A percentile compares a stretch with the other conserved stretches of the same genome.
These are phyloP conservation scores for Emericellopsis cladophorae DNA, from an alignment of 2,329 filamentous ascomycete species.

Conservation along the genomic window DNA sequence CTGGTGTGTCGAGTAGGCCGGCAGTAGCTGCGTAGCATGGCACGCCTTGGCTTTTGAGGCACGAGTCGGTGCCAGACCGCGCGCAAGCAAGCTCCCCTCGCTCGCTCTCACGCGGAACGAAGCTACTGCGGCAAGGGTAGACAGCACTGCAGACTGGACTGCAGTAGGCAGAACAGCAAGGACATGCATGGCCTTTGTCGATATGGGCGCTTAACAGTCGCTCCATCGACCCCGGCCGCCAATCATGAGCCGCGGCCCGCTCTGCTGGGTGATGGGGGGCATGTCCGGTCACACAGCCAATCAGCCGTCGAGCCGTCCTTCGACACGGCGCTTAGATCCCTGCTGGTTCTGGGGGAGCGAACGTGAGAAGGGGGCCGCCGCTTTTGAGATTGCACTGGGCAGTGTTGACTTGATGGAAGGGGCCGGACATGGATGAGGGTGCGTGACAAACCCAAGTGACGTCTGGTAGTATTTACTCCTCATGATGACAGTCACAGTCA, in stretches of 20 bases:
- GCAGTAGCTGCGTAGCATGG: constrained; percentile 3
- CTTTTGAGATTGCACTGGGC: background rate
- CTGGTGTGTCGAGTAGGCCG: background rate
- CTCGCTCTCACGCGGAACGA: too few species aligned
- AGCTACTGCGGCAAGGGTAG: too few species aligned
- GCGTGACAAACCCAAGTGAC: too few species aligned
- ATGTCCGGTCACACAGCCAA: constrained; percentile 12
- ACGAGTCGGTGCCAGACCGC: too few species aligned
- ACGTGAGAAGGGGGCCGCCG: constrained; percentile 1
- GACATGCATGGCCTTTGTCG: background rate
- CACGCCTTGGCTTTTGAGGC: background rate
- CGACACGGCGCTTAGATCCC: constrained; percentile 19
- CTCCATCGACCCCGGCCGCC: constrained; percentile 5
- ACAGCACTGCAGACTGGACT: background rate
- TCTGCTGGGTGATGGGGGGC: constrained; percentile 17
- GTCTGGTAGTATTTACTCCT: too few species aligned
- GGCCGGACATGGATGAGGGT: too few species aligned
- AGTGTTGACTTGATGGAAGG: too few species aligned
- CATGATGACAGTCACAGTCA: too few species aligned
- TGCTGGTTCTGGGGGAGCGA: constrained; percentile 1
- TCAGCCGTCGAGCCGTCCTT: constrained; percentile 7
- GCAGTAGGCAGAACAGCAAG: background rate
- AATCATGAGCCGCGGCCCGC: constrained; percentile 15
- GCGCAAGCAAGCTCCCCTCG: too few species aligned
- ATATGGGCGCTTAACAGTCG: constrained; percentile 5